Evolutionary conservation across 2,329 filamentous ascomycete species (phyloP).

Genomic region (Trichoderma polysporum): DNA sequence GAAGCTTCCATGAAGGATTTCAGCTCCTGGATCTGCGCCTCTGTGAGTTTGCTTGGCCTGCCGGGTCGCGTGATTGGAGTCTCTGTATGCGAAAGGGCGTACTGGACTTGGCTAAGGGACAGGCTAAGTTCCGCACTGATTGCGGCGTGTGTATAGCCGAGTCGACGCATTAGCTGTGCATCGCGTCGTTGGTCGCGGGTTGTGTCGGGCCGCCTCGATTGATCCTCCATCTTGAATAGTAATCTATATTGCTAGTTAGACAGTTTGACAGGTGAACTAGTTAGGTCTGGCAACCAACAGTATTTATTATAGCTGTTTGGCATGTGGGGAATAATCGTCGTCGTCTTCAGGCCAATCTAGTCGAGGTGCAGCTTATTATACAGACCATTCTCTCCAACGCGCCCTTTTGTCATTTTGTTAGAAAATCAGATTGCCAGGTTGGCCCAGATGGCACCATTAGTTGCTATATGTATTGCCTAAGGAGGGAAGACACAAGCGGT

Average conservation of each 20-base stretch:
- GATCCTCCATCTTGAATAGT: background rate
- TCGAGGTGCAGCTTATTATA: background rate
- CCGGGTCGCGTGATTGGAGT: constrained; percentile 5
- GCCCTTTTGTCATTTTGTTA: background rate
- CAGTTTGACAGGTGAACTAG: background rate
- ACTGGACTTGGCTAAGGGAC: constrained; percentile 9
- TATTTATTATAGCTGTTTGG: background rate
- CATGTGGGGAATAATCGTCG: background rate
- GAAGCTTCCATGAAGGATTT: constrained; percentile 7
- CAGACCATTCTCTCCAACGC: background rate
- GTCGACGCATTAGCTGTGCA: constrained; percentile 9
- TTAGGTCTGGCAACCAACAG: background rate
- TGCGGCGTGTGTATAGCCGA: constrained; percentile 10
- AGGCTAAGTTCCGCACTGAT: constrained; percentile 8
- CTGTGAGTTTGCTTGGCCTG: background rate
- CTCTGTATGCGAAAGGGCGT: constrained; percentile 11
- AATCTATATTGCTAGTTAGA: background rate
- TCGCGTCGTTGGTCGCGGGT: constrained; percentile 14
- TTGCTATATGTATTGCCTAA: background rate
- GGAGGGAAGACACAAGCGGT: background rate
- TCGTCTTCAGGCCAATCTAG: background rate
- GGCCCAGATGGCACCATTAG: background rate
- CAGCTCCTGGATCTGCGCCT: constrained; percentile 11
- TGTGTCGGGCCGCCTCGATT: constrained; percentile 1
- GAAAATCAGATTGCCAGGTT: background rate